Conservation (phyloP, 2,329 filamentous ascomycete species). For the Gaeumannomyces tritici region DNA sequence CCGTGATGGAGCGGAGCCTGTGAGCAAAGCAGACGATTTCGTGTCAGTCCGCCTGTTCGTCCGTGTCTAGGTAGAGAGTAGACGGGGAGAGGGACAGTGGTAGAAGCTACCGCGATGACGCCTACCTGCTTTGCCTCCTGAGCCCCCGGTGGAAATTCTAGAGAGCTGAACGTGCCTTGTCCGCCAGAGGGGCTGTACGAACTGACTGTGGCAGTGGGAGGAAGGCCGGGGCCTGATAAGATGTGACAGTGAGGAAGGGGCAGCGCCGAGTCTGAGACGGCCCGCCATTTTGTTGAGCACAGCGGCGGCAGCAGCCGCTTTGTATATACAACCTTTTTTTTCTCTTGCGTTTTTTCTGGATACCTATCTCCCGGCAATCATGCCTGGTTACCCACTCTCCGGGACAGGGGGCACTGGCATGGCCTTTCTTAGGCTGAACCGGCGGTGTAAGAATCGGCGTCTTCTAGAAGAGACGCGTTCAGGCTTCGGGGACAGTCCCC, state of each 20-base stretch:
- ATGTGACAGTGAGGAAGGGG: not conserved
- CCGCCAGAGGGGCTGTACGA: not conserved
- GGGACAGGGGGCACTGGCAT: not conserved
- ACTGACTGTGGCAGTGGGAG: not conserved
- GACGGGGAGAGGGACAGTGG: not conserved
- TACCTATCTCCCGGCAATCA: not conserved
- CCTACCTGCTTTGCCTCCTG: not conserved
- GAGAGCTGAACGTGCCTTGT: not conserved
- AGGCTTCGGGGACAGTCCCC: not conserved
- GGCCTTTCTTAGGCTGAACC: not conserved
- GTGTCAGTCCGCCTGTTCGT: not conserved
- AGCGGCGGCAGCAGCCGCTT: not conserved
- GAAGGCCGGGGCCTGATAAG: not conserved
- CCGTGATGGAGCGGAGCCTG: not conserved
- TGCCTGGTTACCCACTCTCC: not conserved
- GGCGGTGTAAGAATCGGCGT: not conserved
- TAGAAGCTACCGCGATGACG: not conserved
- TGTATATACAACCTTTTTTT: not conserved
- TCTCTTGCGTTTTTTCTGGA: no score
- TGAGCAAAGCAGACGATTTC: not conserved
- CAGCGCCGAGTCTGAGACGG: not conserved
- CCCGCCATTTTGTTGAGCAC: not conserved
- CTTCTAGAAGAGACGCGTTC: not conserved
- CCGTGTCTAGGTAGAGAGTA: not conserved
- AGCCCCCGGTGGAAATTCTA: not conserved